Evolutionary conservation across 1,284 basidiomycete genomes (phyloP), one percentile per base, ranked within the genome.

Genomic region (Cryptococcus hybrid): DNA sequence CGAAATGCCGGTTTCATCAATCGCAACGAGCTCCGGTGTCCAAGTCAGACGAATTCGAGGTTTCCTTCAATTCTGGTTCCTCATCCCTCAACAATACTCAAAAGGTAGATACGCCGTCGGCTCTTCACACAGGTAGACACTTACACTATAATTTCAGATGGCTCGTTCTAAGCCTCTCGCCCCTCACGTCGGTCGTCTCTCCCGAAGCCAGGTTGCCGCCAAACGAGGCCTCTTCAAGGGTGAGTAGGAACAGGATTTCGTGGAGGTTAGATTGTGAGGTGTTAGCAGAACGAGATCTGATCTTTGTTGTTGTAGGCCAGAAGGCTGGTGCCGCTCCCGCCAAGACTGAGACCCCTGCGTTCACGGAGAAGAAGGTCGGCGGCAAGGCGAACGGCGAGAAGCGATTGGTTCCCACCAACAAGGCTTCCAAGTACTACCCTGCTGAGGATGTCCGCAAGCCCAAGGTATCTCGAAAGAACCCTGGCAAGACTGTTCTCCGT

Each of bases 391-490:
- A 98, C 81, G 90, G 92, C 68, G 83, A 85, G 74, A 90, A 88
- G 76, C 92, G 95, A 79, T 80, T 88, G 61, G 93, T 74, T 88
- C 94, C 71, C 40, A 87, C 87, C 66, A 60, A 66, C 70, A 97
- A 97, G 82, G 93, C 92, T 52, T 84, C 90, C 57, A 90, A 92
- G 75, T 97, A 89, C 87, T 99, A 98, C 84, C 93, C 95, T 57
- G 90, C 92, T 65, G 95, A 99, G 80, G 95, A 98, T 78, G 88
- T 94, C 62, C 87, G 84, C 57, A 83, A 84, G 75, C 90, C 90
- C 77, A 96, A 95, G 85, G 88, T 88, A 81, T 89, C 85, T 79
- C 89, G 95, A 77, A 98, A 98, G 84, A 82, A 85, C 50, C 83
- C 86, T 69, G 88, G 70, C 64, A 78, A 76, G 70, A 79, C 92